Evolutionary conservation across 306 rosid species (phyloP).

Genomic region (Sechiopsis laciniata): DNA sequence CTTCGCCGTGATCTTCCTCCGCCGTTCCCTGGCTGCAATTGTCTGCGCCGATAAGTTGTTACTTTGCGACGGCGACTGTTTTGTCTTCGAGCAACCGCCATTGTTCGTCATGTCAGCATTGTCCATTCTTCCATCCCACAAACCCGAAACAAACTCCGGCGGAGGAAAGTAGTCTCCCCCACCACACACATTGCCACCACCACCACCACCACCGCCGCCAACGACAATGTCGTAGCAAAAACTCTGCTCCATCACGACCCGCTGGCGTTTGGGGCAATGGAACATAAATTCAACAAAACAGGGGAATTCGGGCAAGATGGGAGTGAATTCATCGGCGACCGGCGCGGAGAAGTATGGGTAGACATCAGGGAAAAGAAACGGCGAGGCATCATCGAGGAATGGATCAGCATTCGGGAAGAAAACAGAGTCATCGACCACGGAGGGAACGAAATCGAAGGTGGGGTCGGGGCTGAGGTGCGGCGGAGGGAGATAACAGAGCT

Average conservation of each 20-base stretch:
- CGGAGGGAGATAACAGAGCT: neutral
- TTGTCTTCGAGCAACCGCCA: neutral
- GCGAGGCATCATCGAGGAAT: neutral
- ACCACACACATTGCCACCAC: neutral
- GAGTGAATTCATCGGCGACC: too few species aligned
- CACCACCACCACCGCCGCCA: neutral
- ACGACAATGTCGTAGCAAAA: neutral
- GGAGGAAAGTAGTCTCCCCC: conserved; percentile 9
- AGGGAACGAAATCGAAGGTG: neutral
- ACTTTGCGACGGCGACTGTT: neutral
- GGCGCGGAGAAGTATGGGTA: neutral
- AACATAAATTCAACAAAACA: conserved; percentile 9
- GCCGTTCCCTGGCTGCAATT: conserved; percentile 67
- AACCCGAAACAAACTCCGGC: neutral
- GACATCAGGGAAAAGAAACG: neutral
- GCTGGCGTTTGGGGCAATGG: conserved; percentile 10
- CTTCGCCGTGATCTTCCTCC: conserved; percentile 65
- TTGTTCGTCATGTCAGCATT: neutral
- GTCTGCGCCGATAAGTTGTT: conserved; percentile 47
- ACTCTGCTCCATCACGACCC: neutral
- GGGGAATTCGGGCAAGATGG: neutral
- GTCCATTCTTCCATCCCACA: neutral
- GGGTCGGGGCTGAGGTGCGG: neutral
- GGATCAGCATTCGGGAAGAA: neutral
- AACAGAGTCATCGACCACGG: neutral